Base-by-base conservation (phyloP, 169 alveolate species). In the Perkinsus chesapeaki region DNA sequence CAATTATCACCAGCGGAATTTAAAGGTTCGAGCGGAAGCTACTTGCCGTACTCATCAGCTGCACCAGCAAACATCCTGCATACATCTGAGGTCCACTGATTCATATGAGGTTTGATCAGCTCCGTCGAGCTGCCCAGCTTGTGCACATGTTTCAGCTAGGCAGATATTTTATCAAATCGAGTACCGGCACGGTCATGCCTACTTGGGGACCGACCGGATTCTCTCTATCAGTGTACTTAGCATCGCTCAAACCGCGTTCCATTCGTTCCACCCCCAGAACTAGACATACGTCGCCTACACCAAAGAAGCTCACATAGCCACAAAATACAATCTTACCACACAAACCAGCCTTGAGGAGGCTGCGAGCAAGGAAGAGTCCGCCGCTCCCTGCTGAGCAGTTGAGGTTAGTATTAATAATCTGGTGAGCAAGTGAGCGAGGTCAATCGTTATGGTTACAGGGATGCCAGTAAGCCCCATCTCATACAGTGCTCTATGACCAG, bases 401-500 rank as follows among this genome's bases (percentile, higher is more conserved):
- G 39, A 95, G 95, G 82, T 96, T 96, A 16, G 96, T 97, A 90
- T 96, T 96, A 23, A 95, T 92, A 38, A 96, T 94, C 82, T 60
- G 82, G 0, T 3, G 27, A 60, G 23, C 3, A 16, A 60, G 27
- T 60, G 23, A 3, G 7, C 31, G 23, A 9, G 27, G 12, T 20
- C 82, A 7, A 5, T 9, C 36, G 27, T 60, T 20, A 1, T 60
- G 82, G 3, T 34, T 60, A 60, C 82, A 31, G 98, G 98, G 91
- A 96, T 96, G 37, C 98, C 98, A 47, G 96, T 95, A 96, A 95
- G 94, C 9, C 98, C 98, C 1, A 95, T 95, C 91, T 95, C 96
- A 91, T 96, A 96, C 36, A 96, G 60, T 0, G 97, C 97, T 92
- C 96, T 94, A 48, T 96, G 92, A 36, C 98, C 98, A 91, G 96